Evolutionary conservation across 169 alveolate species (phyloP).

Genomic region (Ichthyophthirius multifiliis): DNA sequence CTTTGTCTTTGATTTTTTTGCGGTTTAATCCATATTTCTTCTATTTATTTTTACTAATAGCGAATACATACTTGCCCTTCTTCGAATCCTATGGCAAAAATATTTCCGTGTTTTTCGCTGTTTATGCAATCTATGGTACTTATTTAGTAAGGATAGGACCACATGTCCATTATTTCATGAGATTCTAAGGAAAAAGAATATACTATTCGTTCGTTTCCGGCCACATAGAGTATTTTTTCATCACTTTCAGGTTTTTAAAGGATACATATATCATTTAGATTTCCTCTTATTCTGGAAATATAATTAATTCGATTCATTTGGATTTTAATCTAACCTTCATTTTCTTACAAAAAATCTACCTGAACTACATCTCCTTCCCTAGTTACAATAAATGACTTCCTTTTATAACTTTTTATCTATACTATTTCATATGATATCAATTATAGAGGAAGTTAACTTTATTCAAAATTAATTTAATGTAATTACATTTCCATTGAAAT

Average conservation of each 20-base stretch:
- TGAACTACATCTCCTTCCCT: slow-evolving; percentile 5
- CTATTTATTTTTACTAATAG: neutral
- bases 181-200: slow-evolving; percentile 58
- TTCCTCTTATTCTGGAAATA: slow-evolving; percentile 21
- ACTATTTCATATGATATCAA: neutral
- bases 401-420: neutral
- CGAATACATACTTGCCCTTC: slow-evolving; percentile 45
- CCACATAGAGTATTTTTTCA: slow-evolving; percentile 42
- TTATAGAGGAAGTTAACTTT: neutral
- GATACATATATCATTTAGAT: slow-evolving; percentile 43
- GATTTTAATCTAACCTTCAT: neutral
- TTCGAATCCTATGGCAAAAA: slow-evolving; percentile 18
- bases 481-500: neutral
- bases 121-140: slow-evolving; percentile 52
- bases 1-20: neutral
- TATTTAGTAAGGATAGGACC: slow-evolving; percentile 59
- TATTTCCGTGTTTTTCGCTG: slow-evolving; percentile 1
- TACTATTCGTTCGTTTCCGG: slow-evolving; percentile 63
- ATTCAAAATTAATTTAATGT: neutral
- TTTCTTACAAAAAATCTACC: neutral
- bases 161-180: slow-evolving; percentile 74
- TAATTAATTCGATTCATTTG: neutral
- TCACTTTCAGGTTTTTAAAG: slow-evolving; percentile 54
- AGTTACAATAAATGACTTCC: neutral
- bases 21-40: neutral